Evolutionary conservation across 2,329 filamentous ascomycete species (phyloP).

Genomic region (Calonectria naviculata): DNA sequence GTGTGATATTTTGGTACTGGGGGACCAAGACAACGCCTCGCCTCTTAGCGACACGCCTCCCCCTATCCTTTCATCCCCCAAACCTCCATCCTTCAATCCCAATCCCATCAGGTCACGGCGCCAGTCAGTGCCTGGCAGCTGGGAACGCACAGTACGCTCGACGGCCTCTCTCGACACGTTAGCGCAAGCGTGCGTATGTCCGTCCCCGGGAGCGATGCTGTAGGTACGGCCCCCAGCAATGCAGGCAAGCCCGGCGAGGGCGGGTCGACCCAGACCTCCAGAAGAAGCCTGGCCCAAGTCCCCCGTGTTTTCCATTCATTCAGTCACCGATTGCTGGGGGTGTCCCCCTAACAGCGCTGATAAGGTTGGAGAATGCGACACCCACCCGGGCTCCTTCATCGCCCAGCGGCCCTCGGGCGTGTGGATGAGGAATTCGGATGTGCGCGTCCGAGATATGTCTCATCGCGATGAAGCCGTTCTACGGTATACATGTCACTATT

Average conservation of each 20-base stretch:
- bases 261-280: constrained; percentile 4
- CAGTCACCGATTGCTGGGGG: constrained; percentile 11
- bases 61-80: neutral
- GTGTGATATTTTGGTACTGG: constrained; percentile 16
- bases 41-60: neutral
- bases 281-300: neutral
- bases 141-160: neutral
- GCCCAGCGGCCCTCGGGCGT: constrained; percentile 4
- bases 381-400: constrained; percentile 19
- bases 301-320: constrained; percentile 6
- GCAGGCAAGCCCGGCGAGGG: constrained; percentile 5
- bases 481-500: neutral
- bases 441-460: constrained; percentile 14
- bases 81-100: too few relatives aligned
- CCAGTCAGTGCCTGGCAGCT: neutral
- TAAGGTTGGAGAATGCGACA: constrained; percentile 37
- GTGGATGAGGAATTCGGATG: constrained; percentile 9
- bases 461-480: neutral
- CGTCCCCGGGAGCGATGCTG: neutral
- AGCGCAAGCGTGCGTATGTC: neutral
- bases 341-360: constrained; percentile 30
- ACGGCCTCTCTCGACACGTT: neutral
- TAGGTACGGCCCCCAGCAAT: constrained; percentile 10
- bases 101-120: neutral
- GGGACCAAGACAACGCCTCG: constrained; percentile 1